Evolutionary conservation across 441 rosid species (phyloP).

Genomic region (Erodium texanum): DNA sequence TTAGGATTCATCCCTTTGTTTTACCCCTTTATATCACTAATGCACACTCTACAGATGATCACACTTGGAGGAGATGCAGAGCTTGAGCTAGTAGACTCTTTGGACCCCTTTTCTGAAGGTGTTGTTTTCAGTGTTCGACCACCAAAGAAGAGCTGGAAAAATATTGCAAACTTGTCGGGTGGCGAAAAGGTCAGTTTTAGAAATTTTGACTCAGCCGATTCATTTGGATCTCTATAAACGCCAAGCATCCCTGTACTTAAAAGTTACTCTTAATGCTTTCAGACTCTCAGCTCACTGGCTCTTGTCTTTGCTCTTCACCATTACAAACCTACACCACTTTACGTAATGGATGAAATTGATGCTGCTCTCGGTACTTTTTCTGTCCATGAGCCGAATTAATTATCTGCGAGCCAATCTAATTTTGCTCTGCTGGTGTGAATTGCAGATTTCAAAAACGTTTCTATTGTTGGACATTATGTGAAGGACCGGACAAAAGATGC

Average conservation of each 20-base stretch:
- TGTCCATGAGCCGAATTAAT: background rate
- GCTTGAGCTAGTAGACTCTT: conserved; percentile 93
- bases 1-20: background rate
- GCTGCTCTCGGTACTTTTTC: conserved; percentile 70
- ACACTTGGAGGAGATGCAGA: conserved; percentile 99
- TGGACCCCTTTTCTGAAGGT: conserved; percentile 98
- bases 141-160: conserved; percentile 99
- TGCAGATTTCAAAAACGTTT: conserved; percentile 92
- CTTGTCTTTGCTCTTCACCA: conserved; percentile 97
- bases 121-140: conserved; percentile 98
- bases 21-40: background rate
- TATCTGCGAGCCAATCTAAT: background rate
- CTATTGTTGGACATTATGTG: conserved; percentile 93
- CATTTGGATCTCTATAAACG: background rate
- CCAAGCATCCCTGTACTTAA: conserved; percentile 2
- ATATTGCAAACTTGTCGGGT: conserved; percentile 88
- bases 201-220: background rate
- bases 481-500: conserved; percentile 94
- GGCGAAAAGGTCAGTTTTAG: conserved; percentile 74
- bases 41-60: conserved; percentile 53
- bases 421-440: conserved; percentile 2
- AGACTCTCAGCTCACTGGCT: conserved; percentile 96
- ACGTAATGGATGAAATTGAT: conserved; percentile 97
- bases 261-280: conserved; percentile 20
- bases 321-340: conserved; percentile 97